Evolutionary conservation across 73 alveolate species (phyloP), one percentile per base, ranked within the genome.

Genomic region (Paramecium bursaria): DNA sequence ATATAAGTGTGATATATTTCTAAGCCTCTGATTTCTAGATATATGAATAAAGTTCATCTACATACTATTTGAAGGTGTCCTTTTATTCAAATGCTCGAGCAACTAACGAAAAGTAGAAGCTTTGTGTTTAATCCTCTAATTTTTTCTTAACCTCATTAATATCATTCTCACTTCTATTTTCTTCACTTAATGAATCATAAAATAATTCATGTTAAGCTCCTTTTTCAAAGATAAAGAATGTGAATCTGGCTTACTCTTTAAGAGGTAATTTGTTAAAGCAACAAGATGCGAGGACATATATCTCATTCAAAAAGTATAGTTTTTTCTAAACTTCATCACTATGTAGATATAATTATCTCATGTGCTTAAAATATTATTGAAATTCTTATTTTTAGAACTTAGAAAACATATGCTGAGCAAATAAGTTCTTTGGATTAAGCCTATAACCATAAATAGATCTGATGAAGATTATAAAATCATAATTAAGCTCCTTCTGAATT

Each of bases 391-490:
- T 47, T 21, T 42, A 21, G 11, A 67, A 67, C 2, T 67, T 35
- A 9, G 55, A 19, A 3, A 33, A 67, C 7, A 30, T n/a, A 21
- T 35, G 14, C 44, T 31, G 33, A 21, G 82, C 82, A 67, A 67
- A 15, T 3, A n/a, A 14, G 44, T 67, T 67, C 14, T 67, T 67
- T 35, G 82, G 82, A 15, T 42, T 17, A 19, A 67, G 17, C 44
- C 82, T 15, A 35, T 67, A 67, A 35, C 82, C 82, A 67, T 67
- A 67, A 0, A 67, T 67, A 67, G n/a, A 25, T 67, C 82, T 67
- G 13, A 67, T 0, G 14, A 39, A 67, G 44, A 31, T 15, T 19
- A 67, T n/a, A 67, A 21, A 29, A 2, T 67, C 82, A 67, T 15
- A 67, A 39, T 53, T 9, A n/a, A 39, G 4, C 6, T 6, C 23